phyloP scores from a whole-genome alignment of 2,329 filamentous ascomycete genomes.

The Colletotrichum nymphaeae region DNA sequence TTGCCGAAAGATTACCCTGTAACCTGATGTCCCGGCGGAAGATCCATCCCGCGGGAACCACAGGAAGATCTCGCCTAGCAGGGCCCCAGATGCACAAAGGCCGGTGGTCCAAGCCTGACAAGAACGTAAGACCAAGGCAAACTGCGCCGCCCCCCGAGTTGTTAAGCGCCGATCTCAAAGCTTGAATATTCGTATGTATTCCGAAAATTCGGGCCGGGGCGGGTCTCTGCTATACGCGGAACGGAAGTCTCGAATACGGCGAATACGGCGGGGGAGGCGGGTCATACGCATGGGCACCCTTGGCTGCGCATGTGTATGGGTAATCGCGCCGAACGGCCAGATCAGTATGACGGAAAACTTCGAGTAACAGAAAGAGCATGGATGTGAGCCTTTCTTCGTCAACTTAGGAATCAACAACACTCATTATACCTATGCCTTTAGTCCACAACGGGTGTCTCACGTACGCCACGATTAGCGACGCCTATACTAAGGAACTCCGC shows the following conservation, averaged over 20 bases:
- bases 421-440: too few relatives aligned
- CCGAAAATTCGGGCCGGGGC: neutral
- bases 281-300: neutral
- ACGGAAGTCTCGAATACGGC: neutral
- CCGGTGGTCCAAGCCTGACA: neutral
- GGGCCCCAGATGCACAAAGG: neutral
- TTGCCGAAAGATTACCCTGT: neutral
- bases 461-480: too few relatives aligned
- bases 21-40: neutral
- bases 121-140: neutral
- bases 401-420: too few relatives aligned
- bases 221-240: slow-evolving; percentile 2
- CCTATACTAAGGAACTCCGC: too few relatives aligned
- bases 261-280: neutral
- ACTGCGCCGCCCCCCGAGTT: neutral
- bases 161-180: neutral
- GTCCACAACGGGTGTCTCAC: too few relatives aligned
- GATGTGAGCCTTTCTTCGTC: too few relatives aligned
- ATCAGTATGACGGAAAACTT: too few relatives aligned
- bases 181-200: neutral
- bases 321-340: too few relatives aligned
- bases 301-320: neutral
- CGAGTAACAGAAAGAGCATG: too few relatives aligned
- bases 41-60: neutral
- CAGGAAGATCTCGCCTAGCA: neutral